Evolutionary conservation across 2,329 filamentous ascomycete species (phyloP).

Genomic region (Corinectria fuckeliana): DNA sequence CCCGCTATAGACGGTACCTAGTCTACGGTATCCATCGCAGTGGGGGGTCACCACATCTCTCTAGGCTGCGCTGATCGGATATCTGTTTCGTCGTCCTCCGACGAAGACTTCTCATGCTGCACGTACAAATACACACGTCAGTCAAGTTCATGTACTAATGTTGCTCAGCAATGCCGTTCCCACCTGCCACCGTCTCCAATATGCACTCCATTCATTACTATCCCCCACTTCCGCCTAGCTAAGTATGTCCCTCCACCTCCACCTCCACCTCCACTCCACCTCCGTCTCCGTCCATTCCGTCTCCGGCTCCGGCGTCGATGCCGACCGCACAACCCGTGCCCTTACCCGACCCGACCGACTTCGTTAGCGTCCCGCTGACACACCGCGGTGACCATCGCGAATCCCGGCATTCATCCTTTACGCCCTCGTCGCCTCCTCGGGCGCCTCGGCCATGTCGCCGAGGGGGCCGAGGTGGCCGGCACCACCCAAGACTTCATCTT

Average conservation of each 20-base stretch:
- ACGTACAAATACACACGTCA: no score
- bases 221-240: not conserved
- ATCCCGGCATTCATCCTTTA: not conserved
- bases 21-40: no score
- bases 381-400: conserved; percentile 17
- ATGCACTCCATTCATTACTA: not conserved
- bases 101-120: no score
- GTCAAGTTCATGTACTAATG: not conserved
- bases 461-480: no score
- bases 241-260: not conserved
- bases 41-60: no score
- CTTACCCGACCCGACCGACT: not conserved
- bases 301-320: not conserved
- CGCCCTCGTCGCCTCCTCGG: not conserved
- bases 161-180: not conserved
- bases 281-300: not conserved
- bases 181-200: not conserved
- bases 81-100: no score
- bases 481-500: not conserved
- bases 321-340: not conserved
- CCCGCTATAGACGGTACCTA: no score
- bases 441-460: conserved; percentile 18
- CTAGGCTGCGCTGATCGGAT: no score
- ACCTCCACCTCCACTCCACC: not conserved
- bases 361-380: conserved; percentile 2